Evolutionary conservation across 1,284 basidiomycete genomes (phyloP).

Genomic region (Papiliotrema laurentii): DNA sequence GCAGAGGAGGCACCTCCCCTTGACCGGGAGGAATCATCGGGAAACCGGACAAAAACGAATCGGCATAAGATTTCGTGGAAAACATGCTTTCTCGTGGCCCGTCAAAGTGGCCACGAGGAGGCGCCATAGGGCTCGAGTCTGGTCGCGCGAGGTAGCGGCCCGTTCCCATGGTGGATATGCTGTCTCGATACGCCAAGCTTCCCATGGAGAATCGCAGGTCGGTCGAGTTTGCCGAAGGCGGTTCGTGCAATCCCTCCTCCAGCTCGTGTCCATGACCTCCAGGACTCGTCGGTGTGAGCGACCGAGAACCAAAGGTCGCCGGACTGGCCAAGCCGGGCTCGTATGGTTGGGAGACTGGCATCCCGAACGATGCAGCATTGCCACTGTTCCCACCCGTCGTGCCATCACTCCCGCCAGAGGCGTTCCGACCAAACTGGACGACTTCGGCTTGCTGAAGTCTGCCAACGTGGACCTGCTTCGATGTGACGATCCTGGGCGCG

Average conservation of each 20-base stretch:
- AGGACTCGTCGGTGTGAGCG: constrained; percentile 17
- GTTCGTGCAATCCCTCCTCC: constrained; percentile 16
- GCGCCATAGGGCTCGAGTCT: constrained; percentile 4
- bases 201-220: constrained; percentile 49
- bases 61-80: constrained; percentile 33
- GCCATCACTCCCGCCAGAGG: neutral
- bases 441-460: constrained; percentile 46
- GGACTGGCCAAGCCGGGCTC: constrained; percentile 1
- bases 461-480: constrained; percentile 44
- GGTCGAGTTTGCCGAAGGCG: constrained; percentile 13
- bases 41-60: constrained; percentile 40
- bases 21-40: constrained; percentile 41
- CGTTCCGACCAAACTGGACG: constrained; percentile 31
- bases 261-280: constrained; percentile 19
- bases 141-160: constrained; percentile 23
- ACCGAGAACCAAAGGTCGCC: neutral
- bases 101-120: constrained; percentile 4
- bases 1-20: constrained; percentile 6
- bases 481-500: constrained; percentile 47
- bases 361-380: neutral
- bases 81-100: constrained; percentile 15
- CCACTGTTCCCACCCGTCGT: neutral
- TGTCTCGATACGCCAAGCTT: constrained; percentile 36
- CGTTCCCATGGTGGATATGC: constrained; percentile 38
- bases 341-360: constrained; percentile 10